Evolutionary conservation across 2,329 filamentous ascomycete genomes (phyloP), one percentile per base, ranked within the genome.

Genomic region (Akanthomyces lecanii): DNA sequence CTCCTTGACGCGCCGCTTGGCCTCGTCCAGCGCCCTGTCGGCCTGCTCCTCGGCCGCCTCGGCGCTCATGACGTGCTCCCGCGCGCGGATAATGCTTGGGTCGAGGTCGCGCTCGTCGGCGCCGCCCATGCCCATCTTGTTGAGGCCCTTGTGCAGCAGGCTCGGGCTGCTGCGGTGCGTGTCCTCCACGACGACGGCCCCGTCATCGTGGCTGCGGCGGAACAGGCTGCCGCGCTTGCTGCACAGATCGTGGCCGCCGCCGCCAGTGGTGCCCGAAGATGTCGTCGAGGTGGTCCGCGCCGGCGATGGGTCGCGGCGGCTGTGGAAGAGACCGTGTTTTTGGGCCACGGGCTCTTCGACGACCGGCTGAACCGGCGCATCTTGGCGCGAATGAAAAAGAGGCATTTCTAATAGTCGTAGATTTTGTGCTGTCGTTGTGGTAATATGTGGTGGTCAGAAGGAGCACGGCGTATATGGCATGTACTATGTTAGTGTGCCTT

Each of bases 1-100:
- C 66, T 88, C 85, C 30, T 81, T 79, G 0, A 89, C 88, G 1
- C 83, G 82, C 61, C 78, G 69, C 60, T 83, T 78, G 0, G 87
- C 86, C 10, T 83, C 79, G 11, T 82, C 77, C 16, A 89, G 73
- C 0, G 87, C 88, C 2, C 82, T 78, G 67, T 90, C 88, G 0
- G 88, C 88, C 21, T 89, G 85, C 7, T 77, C 74, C 75, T 90
- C 88, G 0, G 87, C 85, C 0, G 76, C 71, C 75, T 90, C 88
- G 33, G 88, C 88, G 52, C 76, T 74, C 67, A 85, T 77, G 23
- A 90, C 82, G 40, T 83, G 81, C 73, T 89, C 83, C 4, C 84
- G 79, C 0, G 88, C 88, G 25, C 82, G 78, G 1, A 82, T 69
- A 69, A 90, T 89, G 66, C 79, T 82, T 0, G 86, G 84, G 73